Evolutionary conservation across 164 flowering plant genomes (phyloP).

Genomic region (Paratinospora sagittata): DNA sequence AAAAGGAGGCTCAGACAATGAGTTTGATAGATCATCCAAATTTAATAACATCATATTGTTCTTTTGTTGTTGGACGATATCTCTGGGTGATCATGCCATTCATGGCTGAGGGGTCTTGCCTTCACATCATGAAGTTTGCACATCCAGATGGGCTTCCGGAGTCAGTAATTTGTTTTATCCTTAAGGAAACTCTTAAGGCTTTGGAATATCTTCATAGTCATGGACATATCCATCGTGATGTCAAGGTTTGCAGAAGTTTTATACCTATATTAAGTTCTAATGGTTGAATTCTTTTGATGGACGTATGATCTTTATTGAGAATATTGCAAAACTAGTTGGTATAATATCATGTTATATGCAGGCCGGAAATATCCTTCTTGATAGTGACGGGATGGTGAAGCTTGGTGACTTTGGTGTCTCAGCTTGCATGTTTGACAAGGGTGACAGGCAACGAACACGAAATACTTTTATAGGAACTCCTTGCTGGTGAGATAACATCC

Average conservation of each 20-base stretch:
- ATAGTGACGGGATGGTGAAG: constrained; percentile 61
- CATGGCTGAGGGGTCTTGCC: constrained; percentile 85
- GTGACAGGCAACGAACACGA: constrained; percentile 70
- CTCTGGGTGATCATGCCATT: constrained; percentile 94
- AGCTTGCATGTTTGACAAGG: too few relatives aligned
- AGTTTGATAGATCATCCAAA: constrained; percentile 82
- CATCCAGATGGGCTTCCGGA: constrained; percentile 27
- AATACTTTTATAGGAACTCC: constrained; percentile 94
- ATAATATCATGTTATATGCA: constrained; percentile 21
- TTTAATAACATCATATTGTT: constrained; percentile 66
- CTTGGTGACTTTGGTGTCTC: constrained; percentile 91
- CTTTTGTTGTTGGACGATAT: constrained; percentile 65
- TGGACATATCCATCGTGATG: constrained; percentile 31
- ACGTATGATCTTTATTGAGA: neutral
- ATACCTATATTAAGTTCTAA: neutral
- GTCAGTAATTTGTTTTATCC: constrained; percentile 18
- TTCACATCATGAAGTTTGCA: constrained; percentile 80
- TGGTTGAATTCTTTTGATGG: neutral
- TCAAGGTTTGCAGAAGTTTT: constrained; percentile 18
- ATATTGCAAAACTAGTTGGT: neutral
- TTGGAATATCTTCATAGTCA: constrained; percentile 29
- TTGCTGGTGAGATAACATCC: constrained; percentile 53
- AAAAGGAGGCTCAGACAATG: constrained; percentile 87
- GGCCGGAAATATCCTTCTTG: constrained; percentile 86
- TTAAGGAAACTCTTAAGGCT: constrained; percentile 24